Percentiles rank a stretch among this genome's conserved stretches.
Conservation (phyloP, 192 early-diverging fungal species). For the Coemansia nantahalensis region DNA sequence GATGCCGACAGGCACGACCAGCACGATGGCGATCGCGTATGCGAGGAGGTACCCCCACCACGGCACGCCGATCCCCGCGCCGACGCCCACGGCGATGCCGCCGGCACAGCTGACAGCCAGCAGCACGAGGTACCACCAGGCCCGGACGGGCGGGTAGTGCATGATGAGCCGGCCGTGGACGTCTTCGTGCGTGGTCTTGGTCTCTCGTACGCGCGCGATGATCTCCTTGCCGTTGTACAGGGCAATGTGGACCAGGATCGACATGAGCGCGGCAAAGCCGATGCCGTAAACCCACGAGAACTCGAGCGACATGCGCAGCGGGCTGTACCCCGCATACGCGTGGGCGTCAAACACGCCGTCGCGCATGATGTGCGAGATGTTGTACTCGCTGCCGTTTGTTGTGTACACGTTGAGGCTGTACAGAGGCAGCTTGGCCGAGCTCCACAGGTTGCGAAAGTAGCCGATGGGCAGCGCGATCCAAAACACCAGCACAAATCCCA, state of each 20-base stretch:
- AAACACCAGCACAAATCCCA: conserved; percentile 68
- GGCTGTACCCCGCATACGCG: conserved; percentile 62
- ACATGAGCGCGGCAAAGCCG: conserved; percentile 66
- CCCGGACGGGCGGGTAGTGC: conserved; percentile 68
- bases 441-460: conserved; percentile 68
- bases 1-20: conserved; percentile 78
- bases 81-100: conserved; percentile 54
- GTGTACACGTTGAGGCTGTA: conserved; percentile 64
- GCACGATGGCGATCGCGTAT: conserved; percentile 61
- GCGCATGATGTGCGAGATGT: conserved; percentile 58
- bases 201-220: conserved; percentile 57
- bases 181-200: conserved; percentile 62
- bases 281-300: conserved; percentile 71
- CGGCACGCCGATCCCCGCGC: conserved; percentile 70
- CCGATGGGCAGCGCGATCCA: conserved; percentile 74
- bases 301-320: conserved; percentile 64
- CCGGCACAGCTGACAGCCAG: conserved; percentile 55
- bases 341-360: conserved; percentile 55
- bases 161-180: conserved; percentile 73
- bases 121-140: conserved; percentile 70
- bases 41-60: conserved; percentile 77
- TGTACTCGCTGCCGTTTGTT: conserved; percentile 56
- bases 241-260: conserved; percentile 64
- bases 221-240: conserved; percentile 75
- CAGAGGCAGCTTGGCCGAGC: conserved; percentile 58